Evolutionary conservation across 345 rosid genomes (phyloP), one percentile per base, ranked within the genome.

Genomic region (Gossypium sturtianum): DNA sequence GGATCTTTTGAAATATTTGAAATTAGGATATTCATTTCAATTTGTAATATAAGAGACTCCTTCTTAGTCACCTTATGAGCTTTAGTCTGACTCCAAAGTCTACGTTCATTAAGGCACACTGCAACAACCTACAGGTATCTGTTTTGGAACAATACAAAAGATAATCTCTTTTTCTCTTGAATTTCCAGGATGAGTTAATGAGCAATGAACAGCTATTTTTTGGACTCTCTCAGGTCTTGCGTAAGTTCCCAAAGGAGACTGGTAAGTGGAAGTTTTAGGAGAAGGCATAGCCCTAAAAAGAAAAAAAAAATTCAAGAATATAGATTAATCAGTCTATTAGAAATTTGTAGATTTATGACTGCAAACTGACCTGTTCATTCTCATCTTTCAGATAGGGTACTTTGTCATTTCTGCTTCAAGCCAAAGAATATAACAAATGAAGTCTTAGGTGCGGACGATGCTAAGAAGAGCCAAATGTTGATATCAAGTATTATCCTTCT

Each of bases 361-460:
- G 76, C 74, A 47, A 61, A 53, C 72, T 56, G 47, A 77, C 51
- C 44, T 74, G 45, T 64, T 68, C 75, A 54, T 81, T 71, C 78
- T 75, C 73, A 73, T 75, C 54, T 67, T 75, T 71, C 91, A 94
- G 98, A 94, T 83, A 86, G 97, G 74, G 93, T 94, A 47, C 98
- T 92, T 70, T 94, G 98, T 84, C 93, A 94, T 81, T 94, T 94
- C 89, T 94, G 98, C 92, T 94, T 89, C 84, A 94, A 91, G 91
- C 89, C 87, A 53, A 92, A 86, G 84, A 94, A 86, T 84, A 89
- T 94, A 73, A 84, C 92, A 12, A 88, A 83, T 66, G 92, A 86
- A 72, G 88, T 86, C 77, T 27, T 85, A 69, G 88, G 84, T 76
- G 76, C 83, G 81, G 88, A 89, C 65, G 87, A 89, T 85, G 82